Conservation (phyloP, 2,329 filamentous ascomycete species). For the Cytospora mali region DNA sequence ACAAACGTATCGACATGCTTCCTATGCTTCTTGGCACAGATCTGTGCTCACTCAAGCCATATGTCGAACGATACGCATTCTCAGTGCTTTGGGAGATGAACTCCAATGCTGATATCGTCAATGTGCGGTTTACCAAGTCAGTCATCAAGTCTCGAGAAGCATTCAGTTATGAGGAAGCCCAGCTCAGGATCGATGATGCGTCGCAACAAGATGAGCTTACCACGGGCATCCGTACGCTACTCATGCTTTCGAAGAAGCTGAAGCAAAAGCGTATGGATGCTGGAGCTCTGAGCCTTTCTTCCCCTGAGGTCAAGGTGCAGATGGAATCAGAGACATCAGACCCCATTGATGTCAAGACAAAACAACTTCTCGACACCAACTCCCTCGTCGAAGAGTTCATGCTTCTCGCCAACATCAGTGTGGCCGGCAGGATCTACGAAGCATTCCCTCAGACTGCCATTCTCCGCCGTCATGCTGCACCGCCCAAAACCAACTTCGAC, state of each 20-base stretch:
- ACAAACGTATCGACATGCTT: constrained; percentile 99
- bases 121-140: constrained; percentile 90
- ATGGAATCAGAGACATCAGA: constrained; percentile 95
- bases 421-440: constrained; percentile 86
- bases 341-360: constrained; percentile 94
- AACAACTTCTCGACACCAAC: constrained; percentile 91
- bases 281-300: constrained; percentile 90
- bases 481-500: constrained; percentile 95
- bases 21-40: constrained; percentile 95
- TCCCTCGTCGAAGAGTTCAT: constrained; percentile 99
- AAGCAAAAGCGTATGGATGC: constrained; percentile 96
- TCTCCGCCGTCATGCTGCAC: constrained; percentile 86
- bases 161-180: constrained; percentile 96
- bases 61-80: constrained; percentile 92
- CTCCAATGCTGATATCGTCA: constrained; percentile 80
- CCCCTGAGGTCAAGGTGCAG: constrained; percentile 96
- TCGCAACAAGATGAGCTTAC: constrained; percentile 90
- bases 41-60: constrained; percentile 93
- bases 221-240: constrained; percentile 80
- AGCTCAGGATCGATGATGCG: constrained; percentile 87
- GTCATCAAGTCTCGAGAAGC: constrained; percentile 96
- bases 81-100: constrained; percentile 89
- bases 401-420: constrained; percentile 95
- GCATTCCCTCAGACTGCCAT: constrained; percentile 95
- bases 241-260: constrained; percentile 89